Percentiles rank a stretch among this genome's conserved stretches.
Conservation (phyloP, 345 rosid genomes). For the Euphorbia lathyris region DNA sequence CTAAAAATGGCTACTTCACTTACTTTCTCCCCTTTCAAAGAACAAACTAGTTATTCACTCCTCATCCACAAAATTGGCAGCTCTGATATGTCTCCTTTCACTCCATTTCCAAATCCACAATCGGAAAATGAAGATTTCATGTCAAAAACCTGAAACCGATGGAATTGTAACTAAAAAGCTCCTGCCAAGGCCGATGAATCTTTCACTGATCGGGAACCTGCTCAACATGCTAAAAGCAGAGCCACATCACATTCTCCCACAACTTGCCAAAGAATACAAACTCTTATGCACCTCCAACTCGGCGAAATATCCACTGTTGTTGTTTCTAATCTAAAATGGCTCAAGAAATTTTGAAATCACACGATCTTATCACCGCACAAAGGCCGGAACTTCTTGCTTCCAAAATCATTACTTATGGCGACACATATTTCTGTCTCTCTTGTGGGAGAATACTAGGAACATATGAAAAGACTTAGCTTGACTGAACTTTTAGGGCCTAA, state of each 20-base stretch:
- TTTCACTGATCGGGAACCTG: constrained; percentile 26
- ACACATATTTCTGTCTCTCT: constrained; percentile 12
- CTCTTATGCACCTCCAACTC: constrained; percentile 22
- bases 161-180: background rate
- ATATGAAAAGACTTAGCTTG: constrained; percentile 9
- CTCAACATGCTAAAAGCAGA: constrained; percentile 5
- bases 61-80: background rate
- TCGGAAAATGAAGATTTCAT: background rate
- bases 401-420: background rate
- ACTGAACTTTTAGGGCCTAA: constrained; percentile 11
- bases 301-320: constrained; percentile 20
- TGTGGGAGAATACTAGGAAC: constrained; percentile 18
- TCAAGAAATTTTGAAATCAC: constrained; percentile 9
- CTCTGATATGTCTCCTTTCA: background rate
- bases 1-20: constrained; percentile 3
- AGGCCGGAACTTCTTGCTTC: constrained; percentile 15
- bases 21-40: background rate
- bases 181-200: constrained; percentile 27
- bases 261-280: constrained; percentile 17
- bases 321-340: constrained; percentile 8
- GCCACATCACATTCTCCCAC: constrained; percentile 16
- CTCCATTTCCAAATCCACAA: background rate
- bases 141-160: background rate
- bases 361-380: constrained; percentile 20
- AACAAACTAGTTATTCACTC: background rate